These are phyloP conservation scores for Ceratocystis destructans DNA, from an alignment of 2,329 filamentous ascomycete genomes.

Conservation along the genomic window DNA sequence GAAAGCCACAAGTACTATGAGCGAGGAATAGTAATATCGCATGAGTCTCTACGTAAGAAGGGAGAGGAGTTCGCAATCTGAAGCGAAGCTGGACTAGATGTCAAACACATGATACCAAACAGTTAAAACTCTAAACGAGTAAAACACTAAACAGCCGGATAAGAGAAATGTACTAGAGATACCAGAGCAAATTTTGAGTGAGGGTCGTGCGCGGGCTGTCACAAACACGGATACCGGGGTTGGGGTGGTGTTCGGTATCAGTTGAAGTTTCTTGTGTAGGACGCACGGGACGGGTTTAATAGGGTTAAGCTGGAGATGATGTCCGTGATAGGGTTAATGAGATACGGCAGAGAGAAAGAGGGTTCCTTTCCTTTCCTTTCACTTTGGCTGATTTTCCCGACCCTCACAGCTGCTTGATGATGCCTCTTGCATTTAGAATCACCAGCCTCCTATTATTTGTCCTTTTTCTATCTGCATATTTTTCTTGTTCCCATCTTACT, in stretches of 20 bases:
- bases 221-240: background rate
- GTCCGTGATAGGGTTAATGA: background rate
- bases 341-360: background rate
- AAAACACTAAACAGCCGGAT: constrained; percentile 4
- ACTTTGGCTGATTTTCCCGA: too few relatives aligned
- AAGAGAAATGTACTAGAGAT: background rate
- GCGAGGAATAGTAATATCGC: background rate
- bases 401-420: too few relatives aligned
- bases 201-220: constrained; percentile 2
- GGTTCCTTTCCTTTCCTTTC: too few relatives aligned
- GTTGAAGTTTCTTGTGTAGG: background rate
- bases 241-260: background rate
- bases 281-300: background rate
- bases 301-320: too few relatives aligned
- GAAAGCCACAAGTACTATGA: constrained; percentile 10
- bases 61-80: background rate
- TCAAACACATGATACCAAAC: constrained; percentile 4
- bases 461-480: background rate
- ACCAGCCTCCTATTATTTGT: background rate
- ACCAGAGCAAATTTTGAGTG: background rate
- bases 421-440: too few relatives aligned
- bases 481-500: background rate
- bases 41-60: background rate
- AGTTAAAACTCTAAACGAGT: background rate
- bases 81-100: background rate